These are phyloP conservation scores for Staphylotrichum longicolle DNA, from an alignment of 495 filamentous ascomycete genomes.

Conservation along the genomic window DNA sequence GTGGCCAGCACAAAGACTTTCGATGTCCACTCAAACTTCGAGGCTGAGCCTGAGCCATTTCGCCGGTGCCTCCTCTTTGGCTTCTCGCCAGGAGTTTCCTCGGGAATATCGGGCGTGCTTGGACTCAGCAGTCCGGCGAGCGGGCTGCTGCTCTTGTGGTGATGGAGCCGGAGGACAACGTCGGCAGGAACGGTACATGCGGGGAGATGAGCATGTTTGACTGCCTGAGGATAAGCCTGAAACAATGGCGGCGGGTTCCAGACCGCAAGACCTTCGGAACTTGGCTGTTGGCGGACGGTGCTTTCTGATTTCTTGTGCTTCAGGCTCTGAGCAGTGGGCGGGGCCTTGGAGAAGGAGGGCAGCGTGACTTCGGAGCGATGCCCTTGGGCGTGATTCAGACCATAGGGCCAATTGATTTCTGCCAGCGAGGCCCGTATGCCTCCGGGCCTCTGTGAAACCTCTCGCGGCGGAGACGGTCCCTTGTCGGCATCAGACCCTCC, in stretches of 20 bases:
- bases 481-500: conserved; percentile 25
- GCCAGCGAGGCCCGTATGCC: conserved; percentile 46
- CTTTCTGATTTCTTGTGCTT: conserved; percentile 42
- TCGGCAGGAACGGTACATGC: conserved; percentile 54
- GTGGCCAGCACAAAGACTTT: conserved; percentile 83
- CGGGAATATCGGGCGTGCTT: conserved; percentile 26
- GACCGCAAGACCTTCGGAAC: conserved; percentile 30
- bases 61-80: conserved; percentile 48
- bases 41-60: conserved; percentile 57
- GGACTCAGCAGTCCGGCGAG: conserved; percentile 41
- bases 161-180: conserved; percentile 61
- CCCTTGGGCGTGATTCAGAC: conserved; percentile 26
- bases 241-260: conserved; percentile 85
- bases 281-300: conserved; percentile 27
- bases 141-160: conserved; percentile 46
- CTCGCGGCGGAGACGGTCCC: conserved; percentile 23
- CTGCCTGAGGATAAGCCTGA: conserved; percentile 85
- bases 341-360: conserved; percentile 22
- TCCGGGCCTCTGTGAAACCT: conserved; percentile 29
- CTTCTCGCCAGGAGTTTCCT: conserved; percentile 31
- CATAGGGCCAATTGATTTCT: conserved; percentile 46
- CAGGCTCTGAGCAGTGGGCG: conserved; percentile 22
- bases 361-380: conserved; percentile 44
- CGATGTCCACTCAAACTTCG: conserved; percentile 71
- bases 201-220: conserved; percentile 53